Conservation (phyloP, 2,329 filamentous ascomycete species). For the Xylariaceae sp. region DNA sequence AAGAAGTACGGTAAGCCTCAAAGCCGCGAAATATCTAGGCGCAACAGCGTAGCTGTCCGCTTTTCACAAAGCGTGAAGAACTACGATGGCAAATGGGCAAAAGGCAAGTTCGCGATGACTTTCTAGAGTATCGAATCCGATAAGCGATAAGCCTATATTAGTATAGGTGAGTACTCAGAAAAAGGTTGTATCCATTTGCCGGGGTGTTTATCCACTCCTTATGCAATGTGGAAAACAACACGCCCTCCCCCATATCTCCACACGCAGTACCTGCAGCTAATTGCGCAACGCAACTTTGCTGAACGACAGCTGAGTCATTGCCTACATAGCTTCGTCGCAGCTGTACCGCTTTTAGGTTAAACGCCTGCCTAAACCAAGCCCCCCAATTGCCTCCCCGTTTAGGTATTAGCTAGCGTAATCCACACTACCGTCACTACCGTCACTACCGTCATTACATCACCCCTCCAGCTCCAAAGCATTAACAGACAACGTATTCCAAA, state of each 20-base stretch:
- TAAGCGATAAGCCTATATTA: slow-evolving; percentile 7
- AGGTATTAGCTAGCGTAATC: slow-evolving; percentile 26
- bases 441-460: background rate
- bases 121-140: slow-evolving; percentile 8
- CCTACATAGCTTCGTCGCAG: slow-evolving; percentile 1
- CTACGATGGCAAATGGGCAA: background rate
- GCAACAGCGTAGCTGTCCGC: background rate
- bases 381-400: background rate
- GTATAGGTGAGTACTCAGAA: background rate
- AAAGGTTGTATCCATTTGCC: background rate
- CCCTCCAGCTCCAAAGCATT: background rate
- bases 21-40: background rate
- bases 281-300: too few relatives aligned
- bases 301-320: too few relatives aligned
- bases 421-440: slow-evolving; percentile 24
- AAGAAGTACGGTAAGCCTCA: background rate
- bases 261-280: background rate
- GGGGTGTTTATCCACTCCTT: background rate
- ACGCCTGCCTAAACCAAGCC: slow-evolving; percentile 21
- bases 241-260: too few relatives aligned
- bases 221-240: too few relatives aligned
- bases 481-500: background rate
- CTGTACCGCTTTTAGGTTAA: slow-evolving; percentile 12
- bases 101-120: slow-evolving; percentile 3
- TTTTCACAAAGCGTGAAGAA: background rate